Conservation (phyloP, 441 rosid genomes). For the Macaranga tanarius region DNA sequence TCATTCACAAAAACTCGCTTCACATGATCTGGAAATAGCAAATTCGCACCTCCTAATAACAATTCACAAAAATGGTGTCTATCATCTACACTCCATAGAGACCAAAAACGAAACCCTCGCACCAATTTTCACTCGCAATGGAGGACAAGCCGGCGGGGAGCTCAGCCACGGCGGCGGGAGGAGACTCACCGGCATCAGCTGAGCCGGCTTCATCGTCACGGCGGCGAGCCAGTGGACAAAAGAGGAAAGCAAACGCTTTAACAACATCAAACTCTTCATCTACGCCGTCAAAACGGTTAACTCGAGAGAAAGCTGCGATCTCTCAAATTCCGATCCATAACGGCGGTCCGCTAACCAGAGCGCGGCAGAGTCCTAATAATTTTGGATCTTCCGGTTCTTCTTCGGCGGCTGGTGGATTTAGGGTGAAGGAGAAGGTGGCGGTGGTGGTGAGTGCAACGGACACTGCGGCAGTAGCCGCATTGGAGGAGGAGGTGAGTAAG, state of each 20-base stretch:
- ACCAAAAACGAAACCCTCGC: slow-evolving; percentile 11
- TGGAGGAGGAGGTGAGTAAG: slow-evolving; percentile 51
- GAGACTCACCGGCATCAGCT: slow-evolving; percentile 50
- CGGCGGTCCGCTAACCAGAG: slow-evolving; percentile 94
- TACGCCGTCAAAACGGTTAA: slow-evolving; percentile 61
- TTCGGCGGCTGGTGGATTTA: slow-evolving; percentile 24
- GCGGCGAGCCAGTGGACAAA: slow-evolving; percentile 67
- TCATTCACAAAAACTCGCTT: not conserved
- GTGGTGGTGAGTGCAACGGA: slow-evolving; percentile 27
- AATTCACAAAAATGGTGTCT: slow-evolving; percentile 14
- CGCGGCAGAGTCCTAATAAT: slow-evolving; percentile 71
- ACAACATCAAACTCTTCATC: slow-evolving; percentile 46
- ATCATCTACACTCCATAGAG: slow-evolving; percentile 16
- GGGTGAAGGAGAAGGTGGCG: slow-evolving; percentile 40
- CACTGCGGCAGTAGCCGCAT: slow-evolving; percentile 35
- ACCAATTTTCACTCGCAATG: slow-evolving; percentile 29
- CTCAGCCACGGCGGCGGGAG: slow-evolving; percentile 30
- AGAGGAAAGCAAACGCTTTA: slow-evolving; percentile 63
- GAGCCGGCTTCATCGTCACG: slow-evolving; percentile 62
- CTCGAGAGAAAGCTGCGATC: slow-evolving; percentile 72
- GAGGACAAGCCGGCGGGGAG: slow-evolving; percentile 57
- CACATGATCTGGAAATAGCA: slow-evolving; percentile 23
- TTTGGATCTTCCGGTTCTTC: slow-evolving; percentile 19
- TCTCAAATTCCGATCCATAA: slow-evolving; percentile 62
- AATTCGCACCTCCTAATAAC: slow-evolving; percentile 13